phyloP scores from a whole-genome alignment of 352 stramenopile genomes.

The Phytophthora rubi region DNA sequence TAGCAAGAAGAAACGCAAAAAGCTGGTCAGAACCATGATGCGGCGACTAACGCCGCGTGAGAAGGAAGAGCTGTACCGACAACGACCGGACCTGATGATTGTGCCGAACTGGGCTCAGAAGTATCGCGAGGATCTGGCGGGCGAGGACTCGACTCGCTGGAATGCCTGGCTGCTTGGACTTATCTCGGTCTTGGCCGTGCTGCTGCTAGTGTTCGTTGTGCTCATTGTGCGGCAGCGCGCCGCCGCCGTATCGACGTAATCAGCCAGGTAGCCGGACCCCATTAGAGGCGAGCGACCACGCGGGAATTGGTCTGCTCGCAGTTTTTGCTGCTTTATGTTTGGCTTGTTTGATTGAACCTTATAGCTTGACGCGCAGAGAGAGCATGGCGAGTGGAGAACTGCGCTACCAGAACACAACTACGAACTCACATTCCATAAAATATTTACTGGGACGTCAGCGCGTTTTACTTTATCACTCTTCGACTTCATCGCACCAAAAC shows the following conservation, averaged over 20 bases:
- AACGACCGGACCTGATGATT: conserved; percentile 88
- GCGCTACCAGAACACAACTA: conserved; percentile 31
- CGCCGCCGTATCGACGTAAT: conserved; percentile 19
- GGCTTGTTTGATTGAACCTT: conserved; percentile 25
- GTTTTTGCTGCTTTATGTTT: conserved; percentile 46
- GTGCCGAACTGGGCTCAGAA: conserved; percentile 90
- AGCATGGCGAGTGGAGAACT: conserved; percentile 7
- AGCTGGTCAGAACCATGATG: conserved; percentile 78
- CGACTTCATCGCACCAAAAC: not conserved
- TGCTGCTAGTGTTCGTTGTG: conserved; percentile 83
- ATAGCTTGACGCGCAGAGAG: conserved; percentile 23
- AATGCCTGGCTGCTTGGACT: conserved; percentile 82
- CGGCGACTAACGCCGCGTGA: conserved; percentile 78
- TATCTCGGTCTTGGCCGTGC: conserved; percentile 68
- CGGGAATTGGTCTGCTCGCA: conserved; percentile 34
- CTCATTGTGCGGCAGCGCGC: conserved; percentile 69
- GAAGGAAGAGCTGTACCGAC: conserved; percentile 85
- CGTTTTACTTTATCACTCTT: conserved; percentile 28
- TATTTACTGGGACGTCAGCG: conserved; percentile 46
- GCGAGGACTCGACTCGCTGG: conserved; percentile 71
- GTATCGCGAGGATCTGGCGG: conserved; percentile 84
- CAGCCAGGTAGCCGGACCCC: conserved; percentile 1
- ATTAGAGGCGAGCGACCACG: conserved; percentile 40
- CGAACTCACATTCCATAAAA: conserved; percentile 42
- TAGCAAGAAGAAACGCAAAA: conserved; percentile 86